Evolutionary conservation across 2,329 filamentous ascomycete genomes (phyloP).

Genomic region (Pseudocercospora pini-densiflorae): DNA sequence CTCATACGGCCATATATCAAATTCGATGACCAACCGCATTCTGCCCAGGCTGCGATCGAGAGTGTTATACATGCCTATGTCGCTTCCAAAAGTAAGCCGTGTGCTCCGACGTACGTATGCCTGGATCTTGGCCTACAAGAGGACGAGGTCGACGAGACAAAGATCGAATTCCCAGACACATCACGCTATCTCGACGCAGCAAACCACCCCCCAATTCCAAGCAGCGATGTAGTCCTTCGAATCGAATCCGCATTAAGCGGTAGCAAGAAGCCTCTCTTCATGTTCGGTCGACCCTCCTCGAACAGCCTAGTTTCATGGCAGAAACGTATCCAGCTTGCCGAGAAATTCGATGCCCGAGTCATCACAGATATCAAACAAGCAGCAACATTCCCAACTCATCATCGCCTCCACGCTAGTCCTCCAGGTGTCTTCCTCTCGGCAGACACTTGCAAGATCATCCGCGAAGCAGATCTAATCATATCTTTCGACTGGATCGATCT

Average conservation of each 20-base stretch:
- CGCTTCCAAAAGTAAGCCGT: constrained; percentile 19
- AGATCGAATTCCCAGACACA: constrained; percentile 20
- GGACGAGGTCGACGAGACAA: constrained; percentile 18
- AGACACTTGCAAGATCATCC: constrained; percentile 17
- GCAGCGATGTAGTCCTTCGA: constrained; percentile 11
- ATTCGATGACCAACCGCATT: constrained; percentile 29
- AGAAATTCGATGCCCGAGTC: constrained; percentile 25
- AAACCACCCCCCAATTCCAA: constrained; percentile 17
- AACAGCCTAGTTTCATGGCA: constrained; percentile 16
- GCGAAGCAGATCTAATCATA: constrained; percentile 26
- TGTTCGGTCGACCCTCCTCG: constrained; percentile 23
- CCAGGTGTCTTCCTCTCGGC: constrained; percentile 22
- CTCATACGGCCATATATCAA: constrained; percentile 25
- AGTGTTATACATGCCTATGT: constrained; percentile 25
- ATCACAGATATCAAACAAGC: constrained; percentile 29
- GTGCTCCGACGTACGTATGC: constrained; percentile 27
- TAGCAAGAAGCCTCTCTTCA: constrained; percentile 23
- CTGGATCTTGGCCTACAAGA: constrained; percentile 26
- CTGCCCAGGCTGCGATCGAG: constrained; percentile 21
- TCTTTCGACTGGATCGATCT: constrained; percentile 32
- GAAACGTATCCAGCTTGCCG: constrained; percentile 22
- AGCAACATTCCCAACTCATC: constrained; percentile 24
- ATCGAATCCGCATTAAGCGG: constrained; percentile 16
- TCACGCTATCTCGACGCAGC: constrained; percentile 16
- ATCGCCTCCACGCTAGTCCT: constrained; percentile 17